Evolutionary conservation across 2,329 filamentous ascomycete species (phyloP), one percentile per base, ranked within the genome.

Genomic region (Trematosphaeria pertusa): DNA sequence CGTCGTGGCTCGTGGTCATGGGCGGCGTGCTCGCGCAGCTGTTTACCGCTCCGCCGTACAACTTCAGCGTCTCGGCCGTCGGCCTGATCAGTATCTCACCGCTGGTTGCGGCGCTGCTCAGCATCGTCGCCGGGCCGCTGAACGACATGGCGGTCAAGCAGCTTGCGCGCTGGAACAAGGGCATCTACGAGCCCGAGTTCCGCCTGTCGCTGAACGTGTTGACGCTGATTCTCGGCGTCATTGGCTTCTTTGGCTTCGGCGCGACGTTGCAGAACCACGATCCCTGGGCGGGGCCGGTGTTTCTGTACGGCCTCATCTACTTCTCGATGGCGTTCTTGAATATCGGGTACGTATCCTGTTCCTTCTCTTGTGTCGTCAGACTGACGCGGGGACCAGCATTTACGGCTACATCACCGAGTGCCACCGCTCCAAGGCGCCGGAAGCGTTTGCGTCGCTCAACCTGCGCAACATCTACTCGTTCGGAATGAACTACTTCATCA

Each of bases 401-500:
- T 72, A 69, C 49, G 70, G 67, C 39, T 96, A 96, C 67, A 87
- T 96, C 60, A 88, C 96, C 4, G 92, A 96, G 72, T 91, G 91
- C 0, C 92, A 96, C 70, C 86, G 91, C 85, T 85, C 91, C 50
- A 83, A 95, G 43, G 84, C 89, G 0, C 84, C 95, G 35, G 91
- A 96, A 72, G 89, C 87, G 2, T 94, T 96, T 67, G 96, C 91
- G 0, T 81, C 93, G 71, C 81, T 96, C 55, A 86, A 96, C 46
- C 95, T 96, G 78, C 96, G 96, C 73, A 96, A 96, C 72, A 82
- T 96, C 56, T 95, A 96, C 73, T 88, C 86, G 53, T 96, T 94
- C 61, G 83, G 86, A 4, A 76, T 96, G 48, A 95, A 91, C 0
- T 94, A 86, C 66, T 87, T 83, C 61, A 91, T 89, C 0, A 94